Evolutionary conservation across 768 basidiomycete species (phyloP).

Genomic region (Boletus bicolor): DNA sequence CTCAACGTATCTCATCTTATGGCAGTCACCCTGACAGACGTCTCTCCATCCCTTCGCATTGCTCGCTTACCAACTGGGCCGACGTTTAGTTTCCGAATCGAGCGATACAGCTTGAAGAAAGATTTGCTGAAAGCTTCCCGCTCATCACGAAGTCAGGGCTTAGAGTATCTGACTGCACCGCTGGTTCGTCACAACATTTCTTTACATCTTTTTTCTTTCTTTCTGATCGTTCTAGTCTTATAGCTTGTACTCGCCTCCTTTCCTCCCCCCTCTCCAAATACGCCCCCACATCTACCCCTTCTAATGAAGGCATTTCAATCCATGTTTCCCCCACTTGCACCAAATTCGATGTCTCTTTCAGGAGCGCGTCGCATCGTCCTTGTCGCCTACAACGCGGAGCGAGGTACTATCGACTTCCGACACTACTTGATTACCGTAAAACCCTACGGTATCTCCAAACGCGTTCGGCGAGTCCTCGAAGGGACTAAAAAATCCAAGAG

Average conservation of each 20-base stretch:
- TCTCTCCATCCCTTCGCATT: slow-evolving; percentile 84
- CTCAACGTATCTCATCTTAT: slow-evolving; percentile 90
- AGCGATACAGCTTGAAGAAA: slow-evolving; percentile 89
- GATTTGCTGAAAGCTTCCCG: slow-evolving; percentile 69
- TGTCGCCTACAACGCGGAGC: slow-evolving; percentile 83
- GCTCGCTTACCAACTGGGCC: slow-evolving; percentile 87
- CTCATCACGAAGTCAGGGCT: slow-evolving; percentile 69
- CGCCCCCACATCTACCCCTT: slow-evolving; percentile 82
- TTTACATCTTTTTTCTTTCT: background rate
- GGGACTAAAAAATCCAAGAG: slow-evolving; percentile 38
- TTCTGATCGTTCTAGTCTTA: background rate
- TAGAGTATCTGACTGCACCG: slow-evolving; percentile 91
- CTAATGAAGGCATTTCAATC: slow-evolving; percentile 96
- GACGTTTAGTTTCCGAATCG: slow-evolving; percentile 88
- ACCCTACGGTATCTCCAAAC: slow-evolving; percentile 89
- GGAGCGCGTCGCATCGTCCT: slow-evolving; percentile 94
- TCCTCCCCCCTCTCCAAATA: slow-evolving; percentile 67
- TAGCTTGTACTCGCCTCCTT: slow-evolving; percentile 88
- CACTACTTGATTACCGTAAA: slow-evolving; percentile 96
- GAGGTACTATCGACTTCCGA: slow-evolving; percentile 84
- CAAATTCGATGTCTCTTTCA: slow-evolving; percentile 73
- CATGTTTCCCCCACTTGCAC: slow-evolving; percentile 90
- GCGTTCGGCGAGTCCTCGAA: slow-evolving; percentile 84
- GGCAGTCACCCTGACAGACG: slow-evolving; percentile 83
- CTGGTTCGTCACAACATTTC: slow-evolving; percentile 52